phyloP scores from a whole-genome alignment of 768 basidiomycete genomes.

The Kwoniella dejecticola region DNA sequence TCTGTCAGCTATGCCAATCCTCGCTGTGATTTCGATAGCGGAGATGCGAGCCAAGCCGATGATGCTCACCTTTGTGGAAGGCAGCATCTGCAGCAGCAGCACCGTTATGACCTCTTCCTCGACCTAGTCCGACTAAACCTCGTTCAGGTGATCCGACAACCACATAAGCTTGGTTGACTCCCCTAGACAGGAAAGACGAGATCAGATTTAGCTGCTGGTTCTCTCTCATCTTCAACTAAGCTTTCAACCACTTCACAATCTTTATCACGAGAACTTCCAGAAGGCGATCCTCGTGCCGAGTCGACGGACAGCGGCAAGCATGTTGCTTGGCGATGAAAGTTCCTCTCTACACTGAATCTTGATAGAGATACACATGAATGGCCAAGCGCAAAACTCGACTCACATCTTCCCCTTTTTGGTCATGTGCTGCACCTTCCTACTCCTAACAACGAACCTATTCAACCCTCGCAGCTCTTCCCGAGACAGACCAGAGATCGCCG shows the following conservation, averaged over 20 bases:
- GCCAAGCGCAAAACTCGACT: slow-evolving; percentile 25
- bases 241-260: too few species aligned
- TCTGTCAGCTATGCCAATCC: slow-evolving; percentile 41
- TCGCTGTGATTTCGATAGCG: too few species aligned
- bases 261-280: too few species aligned
- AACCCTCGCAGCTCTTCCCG: slow-evolving; percentile 53
- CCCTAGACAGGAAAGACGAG: slow-evolving; percentile 38
- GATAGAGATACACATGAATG: too few species aligned
- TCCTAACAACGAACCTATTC: slow-evolving; percentile 54
- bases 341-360: too few species aligned
- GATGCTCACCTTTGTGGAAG: slow-evolving; percentile 48
- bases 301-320: too few species aligned
- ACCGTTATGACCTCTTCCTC: slow-evolving; percentile 46
- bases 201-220: slow-evolving; percentile 27
- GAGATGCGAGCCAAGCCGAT: slow-evolving; percentile 47
- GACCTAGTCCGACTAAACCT: slow-evolving; percentile 54
- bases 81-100: slow-evolving; percentile 45
- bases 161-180: slow-evolving; percentile 25
- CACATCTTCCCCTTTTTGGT: slow-evolving; percentile 88
- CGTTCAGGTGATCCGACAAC: slow-evolving; percentile 54
- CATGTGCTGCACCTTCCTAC: slow-evolving; percentile 73
- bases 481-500: slow-evolving; percentile 49
- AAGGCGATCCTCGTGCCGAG: too few species aligned
- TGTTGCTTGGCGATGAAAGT: too few species aligned
- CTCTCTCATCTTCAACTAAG: too few species aligned